Evolutionary conservation across 78 protist genomes (phyloP).

Genomic region (Cavenderia fasciculata): DNA sequence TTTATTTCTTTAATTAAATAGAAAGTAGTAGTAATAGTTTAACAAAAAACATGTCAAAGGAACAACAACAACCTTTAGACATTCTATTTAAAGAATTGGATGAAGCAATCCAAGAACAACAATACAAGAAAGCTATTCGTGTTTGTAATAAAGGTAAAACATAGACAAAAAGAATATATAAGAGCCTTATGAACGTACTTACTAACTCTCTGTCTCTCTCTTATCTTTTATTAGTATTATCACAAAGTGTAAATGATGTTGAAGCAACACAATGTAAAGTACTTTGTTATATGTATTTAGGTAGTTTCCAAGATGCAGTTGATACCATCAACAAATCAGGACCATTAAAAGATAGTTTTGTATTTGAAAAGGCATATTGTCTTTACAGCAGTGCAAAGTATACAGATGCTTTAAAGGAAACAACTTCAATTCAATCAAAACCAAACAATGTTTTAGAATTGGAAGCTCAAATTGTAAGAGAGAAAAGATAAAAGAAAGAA

Average conservation of each 20-base stretch:
- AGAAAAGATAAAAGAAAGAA: too few relatives aligned
- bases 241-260: neutral
- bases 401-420: constrained; percentile 27
- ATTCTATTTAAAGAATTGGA: constrained; percentile 52
- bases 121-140: constrained; percentile 64
- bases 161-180: too few relatives aligned
- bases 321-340: too few relatives aligned
- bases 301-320: constrained; percentile 49
- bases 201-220: too few relatives aligned
- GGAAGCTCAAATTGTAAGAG: constrained; percentile 69
- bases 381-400: constrained; percentile 29
- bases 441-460: constrained; percentile 16
- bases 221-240: neutral
- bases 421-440: neutral
- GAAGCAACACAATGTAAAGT: constrained; percentile 73
- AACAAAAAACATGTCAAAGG: neutral
- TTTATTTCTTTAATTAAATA: too few relatives aligned
- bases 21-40: too few relatives aligned
- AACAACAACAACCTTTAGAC: constrained; percentile 13
- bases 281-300: constrained; percentile 48
- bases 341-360: too few relatives aligned
- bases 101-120: constrained; percentile 17
- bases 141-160: constrained; percentile 66
- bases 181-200: too few relatives aligned
- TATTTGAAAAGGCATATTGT: constrained; percentile 52